Evolutionary conservation across 441 rosid species (phyloP).

Genomic region (Raphanus hybrid): DNA sequence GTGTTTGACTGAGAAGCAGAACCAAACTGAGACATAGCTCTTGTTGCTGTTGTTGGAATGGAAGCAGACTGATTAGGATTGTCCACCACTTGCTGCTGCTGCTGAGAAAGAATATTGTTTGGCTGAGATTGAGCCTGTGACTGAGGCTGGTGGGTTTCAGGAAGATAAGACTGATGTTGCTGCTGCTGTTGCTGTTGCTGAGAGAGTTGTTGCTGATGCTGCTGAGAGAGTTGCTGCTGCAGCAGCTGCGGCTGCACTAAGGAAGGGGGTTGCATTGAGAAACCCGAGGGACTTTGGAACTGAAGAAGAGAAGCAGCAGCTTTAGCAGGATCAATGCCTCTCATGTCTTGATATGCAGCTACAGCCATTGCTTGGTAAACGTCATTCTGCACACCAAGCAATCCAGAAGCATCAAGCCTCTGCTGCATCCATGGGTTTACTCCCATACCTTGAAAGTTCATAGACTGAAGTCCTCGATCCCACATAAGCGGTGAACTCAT

Average conservation of each 20-base stretch:
- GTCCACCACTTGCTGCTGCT: no score
- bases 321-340: conserved; percentile 58
- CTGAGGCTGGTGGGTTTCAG: no score
- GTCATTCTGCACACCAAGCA: conserved; percentile 85
- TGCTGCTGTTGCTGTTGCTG: no score
- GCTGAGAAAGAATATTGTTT: no score
- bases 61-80: conserved; percentile 7
- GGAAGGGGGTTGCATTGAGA: conserved; percentile 34
- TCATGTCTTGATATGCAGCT: conserved; percentile 90
- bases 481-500: conserved; percentile 82
- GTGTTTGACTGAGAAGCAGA: conserved; percentile 66
- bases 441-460: conserved; percentile 86
- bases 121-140: no score
- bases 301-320: conserved; percentile 55
- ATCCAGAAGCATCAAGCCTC: conserved; percentile 68
- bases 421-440: conserved; percentile 95
- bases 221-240: no score
- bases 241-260: no score
- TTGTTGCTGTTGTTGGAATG: conserved; percentile 43
- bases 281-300: conserved; percentile 75
- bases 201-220: conserved; percentile 4
- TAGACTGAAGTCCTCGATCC: conserved; percentile 78
- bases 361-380: conserved; percentile 95
- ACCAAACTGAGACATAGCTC: conserved; percentile 66
- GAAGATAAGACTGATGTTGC: no score